Percentiles rank a stretch among this genome's conserved stretches.
phyloP scores from a whole-genome alignment of 1,284 basidiomycete genomes.

The Moesziomyces aphidis region DNA sequence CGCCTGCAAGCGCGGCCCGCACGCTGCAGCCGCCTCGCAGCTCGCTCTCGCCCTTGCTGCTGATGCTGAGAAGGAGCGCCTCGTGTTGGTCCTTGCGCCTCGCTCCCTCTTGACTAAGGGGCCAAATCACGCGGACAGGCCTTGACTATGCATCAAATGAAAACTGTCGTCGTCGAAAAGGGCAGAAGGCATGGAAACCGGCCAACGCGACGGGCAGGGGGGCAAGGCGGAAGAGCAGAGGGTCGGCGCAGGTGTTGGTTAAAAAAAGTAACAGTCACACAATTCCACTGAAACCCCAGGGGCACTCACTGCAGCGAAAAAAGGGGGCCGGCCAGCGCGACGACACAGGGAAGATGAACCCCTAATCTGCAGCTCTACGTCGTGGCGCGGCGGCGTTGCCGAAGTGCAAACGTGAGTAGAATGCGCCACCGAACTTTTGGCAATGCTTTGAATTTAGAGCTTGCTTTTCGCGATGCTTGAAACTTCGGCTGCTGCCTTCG shows the following conservation, averaged over 20 bases:
- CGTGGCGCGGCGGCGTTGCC: background rate
- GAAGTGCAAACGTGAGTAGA: background rate
- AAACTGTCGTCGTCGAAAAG: background rate
- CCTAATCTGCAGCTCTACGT: background rate
- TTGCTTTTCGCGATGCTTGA: background rate
- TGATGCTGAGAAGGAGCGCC: background rate
- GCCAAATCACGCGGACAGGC: background rate
- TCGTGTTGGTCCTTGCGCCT: no score
- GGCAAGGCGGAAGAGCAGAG: background rate
- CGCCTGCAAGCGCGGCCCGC: background rate
- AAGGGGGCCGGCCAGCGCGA: background rate
- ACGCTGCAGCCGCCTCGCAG: conserved; percentile 18
- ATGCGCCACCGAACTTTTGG: background rate
- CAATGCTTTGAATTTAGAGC: no score
- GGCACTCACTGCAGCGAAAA: background rate
- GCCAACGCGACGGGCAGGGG: background rate
- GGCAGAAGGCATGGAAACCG: background rate
- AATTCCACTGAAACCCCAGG: background rate
- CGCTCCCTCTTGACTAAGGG: no score
- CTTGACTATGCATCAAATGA: background rate
- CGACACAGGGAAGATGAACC: background rate
- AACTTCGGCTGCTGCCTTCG: no score
- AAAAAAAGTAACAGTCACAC: background rate
- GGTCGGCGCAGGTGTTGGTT: background rate
- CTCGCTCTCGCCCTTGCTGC: background rate